Percentiles rank a stretch among this genome's conserved stretches.
phyloP scores from a whole-genome alignment of 1,284 basidiomycete species.

The Entoloma clypeatum region DNA sequence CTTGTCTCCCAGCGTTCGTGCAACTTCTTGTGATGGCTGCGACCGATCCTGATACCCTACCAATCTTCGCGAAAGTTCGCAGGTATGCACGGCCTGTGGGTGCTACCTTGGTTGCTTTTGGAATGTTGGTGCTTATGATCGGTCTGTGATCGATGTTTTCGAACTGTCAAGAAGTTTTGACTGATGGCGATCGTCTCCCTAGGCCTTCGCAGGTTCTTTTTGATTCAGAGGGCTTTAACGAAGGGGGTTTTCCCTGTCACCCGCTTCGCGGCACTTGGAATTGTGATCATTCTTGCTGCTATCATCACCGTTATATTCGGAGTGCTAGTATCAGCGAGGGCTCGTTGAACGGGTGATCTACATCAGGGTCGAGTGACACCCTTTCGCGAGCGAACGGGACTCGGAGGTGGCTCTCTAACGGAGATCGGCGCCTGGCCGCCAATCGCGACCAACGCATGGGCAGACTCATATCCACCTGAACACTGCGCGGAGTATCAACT shows the following conservation, averaged over 20 bases:
- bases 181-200: neutral
- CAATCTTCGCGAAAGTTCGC: constrained; percentile 18
- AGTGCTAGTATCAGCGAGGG: constrained; percentile 33
- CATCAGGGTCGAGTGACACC: neutral
- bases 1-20: constrained; percentile 15
- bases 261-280: constrained; percentile 31
- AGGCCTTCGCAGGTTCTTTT: constrained; percentile 54
- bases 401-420: too few species aligned
- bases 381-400: too few species aligned
- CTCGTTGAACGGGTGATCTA: constrained; percentile 1
- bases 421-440: too few species aligned
- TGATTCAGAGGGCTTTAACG: constrained; percentile 48
- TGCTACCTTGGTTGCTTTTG: constrained; percentile 43
- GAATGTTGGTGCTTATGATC: constrained; percentile 41
- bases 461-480: too few species aligned
- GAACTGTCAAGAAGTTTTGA: neutral
- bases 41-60: neutral
- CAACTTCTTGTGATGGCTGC: constrained; percentile 19
- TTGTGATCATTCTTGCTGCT: constrained; percentile 38
- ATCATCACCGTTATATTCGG: constrained; percentile 49
- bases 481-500: too few species aligned
- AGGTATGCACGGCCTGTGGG: constrained; percentile 50
- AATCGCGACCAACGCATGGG: too few species aligned
- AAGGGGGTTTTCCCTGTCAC: constrained; percentile 53
- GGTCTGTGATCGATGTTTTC: constrained; percentile 30